Evolutionary conservation across 805 yeast genomes (phyloP).

Genomic region (Diddensiella santjacobensis): DNA sequence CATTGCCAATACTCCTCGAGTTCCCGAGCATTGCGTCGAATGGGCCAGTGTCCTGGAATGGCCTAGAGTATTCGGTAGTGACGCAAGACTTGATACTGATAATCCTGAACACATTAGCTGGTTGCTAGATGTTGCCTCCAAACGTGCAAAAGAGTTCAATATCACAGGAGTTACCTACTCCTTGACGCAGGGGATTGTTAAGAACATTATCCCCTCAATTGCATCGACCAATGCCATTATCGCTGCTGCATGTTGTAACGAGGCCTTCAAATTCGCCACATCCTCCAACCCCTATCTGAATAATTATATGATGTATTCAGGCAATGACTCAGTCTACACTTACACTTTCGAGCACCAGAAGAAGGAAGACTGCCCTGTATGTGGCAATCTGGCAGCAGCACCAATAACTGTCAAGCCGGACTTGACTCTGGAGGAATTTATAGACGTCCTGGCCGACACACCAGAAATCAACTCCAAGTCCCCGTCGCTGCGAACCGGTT

Average conservation of each 20-base stretch:
- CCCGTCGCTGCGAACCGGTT: constrained; percentile 47
- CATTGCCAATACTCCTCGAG: constrained; percentile 87
- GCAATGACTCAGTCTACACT: constrained; percentile 72
- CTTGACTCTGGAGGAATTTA: constrained; percentile 40
- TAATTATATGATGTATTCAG: constrained; percentile 85
- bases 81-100: constrained; percentile 61
- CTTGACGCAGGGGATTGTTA: constrained; percentile 81
- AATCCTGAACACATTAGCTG: constrained; percentile 58
- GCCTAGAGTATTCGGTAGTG: constrained; percentile 45
- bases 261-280: constrained; percentile 74
- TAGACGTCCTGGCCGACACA: constrained; percentile 37
- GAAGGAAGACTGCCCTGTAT: constrained; percentile 66
- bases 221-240: constrained; percentile 92
- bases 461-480: constrained; percentile 33
- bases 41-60: constrained; percentile 80
- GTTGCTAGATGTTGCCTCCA: constrained; percentile 52
- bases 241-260: constrained; percentile 86
- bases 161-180: constrained; percentile 68
- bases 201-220: constrained; percentile 88
- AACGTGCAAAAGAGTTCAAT: constrained; percentile 59
- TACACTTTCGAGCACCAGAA: constrained; percentile 65
- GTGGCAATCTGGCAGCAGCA: constrained; percentile 45
- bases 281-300: constrained; percentile 61
- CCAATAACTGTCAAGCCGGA: constrained; percentile 19
- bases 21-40: constrained; percentile 92